phyloP scores from a whole-genome alignment of 2,329 filamentous ascomycete species.

The Colletotrichum zoysiae region DNA sequence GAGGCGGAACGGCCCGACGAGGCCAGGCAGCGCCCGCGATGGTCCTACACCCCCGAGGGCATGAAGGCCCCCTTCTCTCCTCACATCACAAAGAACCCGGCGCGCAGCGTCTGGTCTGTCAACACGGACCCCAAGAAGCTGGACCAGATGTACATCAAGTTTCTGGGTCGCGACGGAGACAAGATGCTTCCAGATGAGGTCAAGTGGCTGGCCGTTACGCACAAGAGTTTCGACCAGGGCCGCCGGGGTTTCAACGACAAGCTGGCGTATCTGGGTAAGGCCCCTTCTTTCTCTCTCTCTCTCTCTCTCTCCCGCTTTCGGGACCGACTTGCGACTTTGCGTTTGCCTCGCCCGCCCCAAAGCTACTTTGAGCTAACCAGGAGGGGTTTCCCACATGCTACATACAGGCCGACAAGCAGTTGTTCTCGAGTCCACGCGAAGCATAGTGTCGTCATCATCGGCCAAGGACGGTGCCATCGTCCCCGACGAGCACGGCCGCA shows the following conservation, averaged over 20 bases:
- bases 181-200: constrained; percentile 86
- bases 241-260: constrained; percentile 94
- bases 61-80: constrained; percentile 79
- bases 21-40: constrained; percentile 64
- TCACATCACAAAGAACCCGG: constrained; percentile 67
- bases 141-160: constrained; percentile 80
- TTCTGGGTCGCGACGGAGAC: constrained; percentile 81
- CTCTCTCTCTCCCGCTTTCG: neutral
- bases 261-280: constrained; percentile 85
- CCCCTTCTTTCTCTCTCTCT: too few species aligned
- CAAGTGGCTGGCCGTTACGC: constrained; percentile 96
- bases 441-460: constrained; percentile 67
- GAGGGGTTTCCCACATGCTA: constrained; percentile 34
- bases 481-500: constrained; percentile 66
- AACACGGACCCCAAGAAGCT: constrained; percentile 82
- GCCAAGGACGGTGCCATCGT: constrained; percentile 47
- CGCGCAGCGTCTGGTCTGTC: constrained; percentile 70
- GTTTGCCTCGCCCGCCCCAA: neutral
- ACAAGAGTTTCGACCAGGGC: constrained; percentile 98
- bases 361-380: constrained; percentile 13
- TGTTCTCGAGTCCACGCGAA: constrained; percentile 55
- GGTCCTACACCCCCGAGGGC: constrained; percentile 76
- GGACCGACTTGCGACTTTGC: constrained; percentile 19
- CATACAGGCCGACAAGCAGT: constrained; percentile 48
- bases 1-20: constrained; percentile 35